Conservation (phyloP, 164 flowering plant genomes). For the Taxillus chinensis region DNA sequence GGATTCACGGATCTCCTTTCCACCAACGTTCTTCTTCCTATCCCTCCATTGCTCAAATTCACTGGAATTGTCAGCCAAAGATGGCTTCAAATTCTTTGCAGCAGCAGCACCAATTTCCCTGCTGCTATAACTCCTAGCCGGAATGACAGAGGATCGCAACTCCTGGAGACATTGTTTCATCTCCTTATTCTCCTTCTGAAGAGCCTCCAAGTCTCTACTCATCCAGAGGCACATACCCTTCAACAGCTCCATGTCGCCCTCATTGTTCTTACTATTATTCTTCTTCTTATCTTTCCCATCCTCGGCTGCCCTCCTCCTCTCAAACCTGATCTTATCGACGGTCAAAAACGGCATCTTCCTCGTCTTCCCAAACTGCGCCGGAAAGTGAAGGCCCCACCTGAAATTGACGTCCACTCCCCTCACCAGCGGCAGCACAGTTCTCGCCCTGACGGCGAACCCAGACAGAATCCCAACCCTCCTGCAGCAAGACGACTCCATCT, state of each 20-base stretch:
- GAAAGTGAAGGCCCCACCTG: constrained; percentile 62
- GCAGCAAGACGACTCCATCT: constrained; percentile 11
- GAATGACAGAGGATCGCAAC: constrained; percentile 16
- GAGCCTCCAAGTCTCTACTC: constrained; percentile 58
- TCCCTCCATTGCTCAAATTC: constrained; percentile 43
- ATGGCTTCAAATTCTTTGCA: constrained; percentile 13
- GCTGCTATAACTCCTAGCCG: constrained; percentile 2
- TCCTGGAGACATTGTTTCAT: constrained; percentile 44
- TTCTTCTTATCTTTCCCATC: constrained; percentile 21
- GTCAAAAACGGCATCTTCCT: constrained; percentile 55
- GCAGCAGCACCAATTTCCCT: constrained; percentile 14
- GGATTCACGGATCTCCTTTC: constrained; percentile 25
- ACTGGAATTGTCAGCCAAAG: constrained; percentile 11
- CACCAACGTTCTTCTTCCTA: constrained; percentile 24
- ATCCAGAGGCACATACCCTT: constrained; percentile 61
- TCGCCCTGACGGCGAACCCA: constrained; percentile 44
- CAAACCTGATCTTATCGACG: constrained; percentile 59
- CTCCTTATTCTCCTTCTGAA: constrained; percentile 51
- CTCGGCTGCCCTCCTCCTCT: constrained; percentile 30
- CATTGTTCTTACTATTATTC: constrained; percentile 9
- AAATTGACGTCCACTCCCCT: constrained; percentile 31
- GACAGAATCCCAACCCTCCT: constrained; percentile 28
- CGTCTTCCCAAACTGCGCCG: constrained; percentile 19
- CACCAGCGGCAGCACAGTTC: constrained; percentile 44
- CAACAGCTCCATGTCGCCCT: constrained; percentile 34